Base-by-base conservation (phyloP, 2,329 filamentous ascomycete genomes). In the Clonostachys chloroleuca region DNA sequence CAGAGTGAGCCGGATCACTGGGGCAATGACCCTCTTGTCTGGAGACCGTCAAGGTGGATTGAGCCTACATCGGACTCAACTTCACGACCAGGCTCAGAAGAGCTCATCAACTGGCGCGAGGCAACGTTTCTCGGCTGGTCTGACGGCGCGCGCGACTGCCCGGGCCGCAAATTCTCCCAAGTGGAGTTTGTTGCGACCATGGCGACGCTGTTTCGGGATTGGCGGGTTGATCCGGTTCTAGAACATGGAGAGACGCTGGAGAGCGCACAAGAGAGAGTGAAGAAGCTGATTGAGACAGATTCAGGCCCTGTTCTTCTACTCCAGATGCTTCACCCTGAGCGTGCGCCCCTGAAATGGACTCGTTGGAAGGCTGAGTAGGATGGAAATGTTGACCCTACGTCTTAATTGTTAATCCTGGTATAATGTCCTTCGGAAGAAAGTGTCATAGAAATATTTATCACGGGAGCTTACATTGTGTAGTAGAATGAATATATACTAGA, bases 161-260 rank as follows among this genome's bases (percentile, higher is more conserved):
- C 59, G 0, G 64, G 60, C 0, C 52, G 45, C 17, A 65, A 63
- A 43, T 65, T 67, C 49, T 58, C 61, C 3, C 56, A 65, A 41
- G 59, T 67, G 43, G 61, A 65, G 51, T 59, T 60, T 35, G 63
- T 61, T 6, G 60, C 60, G 2, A 57, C 54, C 6, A 47, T 64
- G 34, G 59, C 61, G 2, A 46, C 41, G 12, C 39, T 63, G 14
- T 58, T 62, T 43, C 44, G 49, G 4, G 54, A 57, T 33, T 56
- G 52, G 51, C 44, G 44, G 5, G 58, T 63, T 12, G 49, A 56
- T 2, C 59, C 57, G 14, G 47, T 55, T 5, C 40, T 20, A 4
- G 24, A 49, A 4, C 39, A 44, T 1, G 51, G 51, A 2, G 58
- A 60, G 47, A 56, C 47, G 4, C 46, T 49, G 3, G 49, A 45